Base-by-base conservation (phyloP, 1,284 basidiomycete genomes). In the Apiotrichum siamense region DNA sequence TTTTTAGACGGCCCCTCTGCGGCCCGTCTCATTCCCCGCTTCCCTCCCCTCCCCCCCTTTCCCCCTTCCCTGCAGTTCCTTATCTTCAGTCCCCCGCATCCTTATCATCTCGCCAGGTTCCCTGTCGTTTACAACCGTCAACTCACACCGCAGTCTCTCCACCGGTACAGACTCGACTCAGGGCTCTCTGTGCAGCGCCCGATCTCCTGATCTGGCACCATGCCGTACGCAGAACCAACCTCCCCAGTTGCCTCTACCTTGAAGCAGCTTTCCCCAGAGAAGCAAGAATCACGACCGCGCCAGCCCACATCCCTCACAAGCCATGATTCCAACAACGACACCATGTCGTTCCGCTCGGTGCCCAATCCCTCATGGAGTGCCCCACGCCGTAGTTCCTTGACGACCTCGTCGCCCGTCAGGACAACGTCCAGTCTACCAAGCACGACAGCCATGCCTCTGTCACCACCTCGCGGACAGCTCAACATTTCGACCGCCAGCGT, bases 141-240 rank as follows among this genome's bases (percentile, higher is more conserved):
- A 40, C 20, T 10, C 18, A 21, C 18, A 6, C 18, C 18, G 23
- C 9, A n/a, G 36, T 20, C 18, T 21, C 29, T n/a, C 39, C 11
- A 35, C 13, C 23, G 7, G 1, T 18, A n/a, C 27, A 9, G 15
- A 35, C 23, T 44, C 23, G 18, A 32, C 24, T 18, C 17, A 10
- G 37, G 15, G 21, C 21, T 20, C n/a, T n/a, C n/a, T n/a, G n/a
- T n/a, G n/a, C n/a, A 12, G 21, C 24, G 13, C 23, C 21, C 21
- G 23, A 24, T 35, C 46, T 38, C 39, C 20, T 41, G 39, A 17
- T 41, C 3, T 32, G 38, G 38, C 50, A 64, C 37, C 40, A 74
- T 73, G 72, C 70, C 70, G 12, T 73, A 74, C 67, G 61, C 70
- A 12, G 65, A 67, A 37, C 72, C 72, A 12, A 65, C 63, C 7